Percentiles rank a stretch among this genome's conserved stretches.
Conservation (phyloP, 1,284 basidiomycete genomes). For the Ustilago crameri region DNA sequence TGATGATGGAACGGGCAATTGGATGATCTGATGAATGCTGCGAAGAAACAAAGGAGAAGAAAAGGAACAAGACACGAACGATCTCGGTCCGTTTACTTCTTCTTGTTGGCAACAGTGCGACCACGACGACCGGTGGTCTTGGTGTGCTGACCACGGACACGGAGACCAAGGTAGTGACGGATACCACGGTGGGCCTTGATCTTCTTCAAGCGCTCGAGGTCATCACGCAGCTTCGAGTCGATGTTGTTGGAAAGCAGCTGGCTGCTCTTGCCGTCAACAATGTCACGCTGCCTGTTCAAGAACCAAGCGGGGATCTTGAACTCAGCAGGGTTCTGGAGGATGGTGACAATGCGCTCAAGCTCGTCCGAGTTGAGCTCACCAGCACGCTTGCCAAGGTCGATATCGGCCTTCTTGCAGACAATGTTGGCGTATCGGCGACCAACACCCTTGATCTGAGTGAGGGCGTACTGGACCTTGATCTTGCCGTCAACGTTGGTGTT, state of each 20-base stretch:
- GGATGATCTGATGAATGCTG: constrained; percentile 33
- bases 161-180: constrained; percentile 95
- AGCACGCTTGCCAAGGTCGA: constrained; percentile 96
- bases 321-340: constrained; percentile 99
- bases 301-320: constrained; percentile 99
- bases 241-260: constrained; percentile 97
- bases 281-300: constrained; percentile 98
- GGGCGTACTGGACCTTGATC: constrained; percentile 80
- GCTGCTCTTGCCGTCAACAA: constrained; percentile 94
- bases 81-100: constrained; percentile 60
- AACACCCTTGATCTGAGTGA: constrained; percentile 94
- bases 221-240: constrained; percentile 98
- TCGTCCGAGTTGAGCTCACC: constrained; percentile 96
- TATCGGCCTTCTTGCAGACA: constrained; percentile 99
- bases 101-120: constrained; percentile 67
- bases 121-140: constrained; percentile 88
- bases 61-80: constrained; percentile 3
- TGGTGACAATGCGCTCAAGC: constrained; percentile 98
- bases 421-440: constrained; percentile 98
- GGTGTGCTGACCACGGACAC: constrained; percentile 93
- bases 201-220: constrained; percentile 99
- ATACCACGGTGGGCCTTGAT: constrained; percentile 98
- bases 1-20: constrained; percentile 28
- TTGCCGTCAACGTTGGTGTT: constrained; percentile 99
- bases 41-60: constrained; percentile 23